Conservation (phyloP, 2,329 filamentous ascomycete genomes). For the Diaporthe citrichinensis region DNA sequence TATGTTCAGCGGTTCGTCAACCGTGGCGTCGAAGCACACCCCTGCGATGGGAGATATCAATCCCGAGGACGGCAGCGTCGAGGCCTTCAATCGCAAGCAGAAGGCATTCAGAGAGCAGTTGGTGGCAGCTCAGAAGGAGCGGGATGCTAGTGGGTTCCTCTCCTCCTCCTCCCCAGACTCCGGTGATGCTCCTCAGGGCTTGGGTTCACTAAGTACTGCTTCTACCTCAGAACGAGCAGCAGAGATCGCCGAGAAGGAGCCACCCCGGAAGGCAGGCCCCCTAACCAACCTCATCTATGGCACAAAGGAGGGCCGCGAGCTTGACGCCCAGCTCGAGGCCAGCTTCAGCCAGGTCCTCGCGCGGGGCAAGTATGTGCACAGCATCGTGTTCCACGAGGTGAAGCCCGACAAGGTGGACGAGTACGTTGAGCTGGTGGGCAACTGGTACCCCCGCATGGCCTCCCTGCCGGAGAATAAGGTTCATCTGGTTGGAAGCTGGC, state of each 20-base stretch:
- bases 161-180: slow-evolving; percentile 58
- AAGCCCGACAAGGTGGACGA: slow-evolving; percentile 96
- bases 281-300: slow-evolving; percentile 95
- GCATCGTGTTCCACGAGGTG: slow-evolving; percentile 96
- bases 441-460: slow-evolving; percentile 94
- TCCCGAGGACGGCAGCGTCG: slow-evolving; percentile 77
- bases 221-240: slow-evolving; percentile 64
- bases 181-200: slow-evolving; percentile 62
- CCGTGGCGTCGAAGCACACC: slow-evolving; percentile 60
- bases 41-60: slow-evolving; percentile 91
- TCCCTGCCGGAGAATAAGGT: slow-evolving; percentile 90
- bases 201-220: slow-evolving; percentile 73
- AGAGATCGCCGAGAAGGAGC: slow-evolving; percentile 69
- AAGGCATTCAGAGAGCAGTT: slow-evolving; percentile 88
- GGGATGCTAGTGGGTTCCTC: slow-evolving; percentile 82
- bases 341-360: slow-evolving; percentile 95
- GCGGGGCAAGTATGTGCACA: slow-evolving; percentile 97
- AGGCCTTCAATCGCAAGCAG: slow-evolving; percentile 86
- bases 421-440: slow-evolving; percentile 89
- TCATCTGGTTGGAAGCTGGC: slow-evolving; percentile 96
- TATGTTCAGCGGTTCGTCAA: slow-evolving; percentile 69
- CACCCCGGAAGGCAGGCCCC: slow-evolving; percentile 77
- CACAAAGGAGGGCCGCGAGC: slow-evolving; percentile 92
- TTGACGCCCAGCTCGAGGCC: slow-evolving; percentile 95
- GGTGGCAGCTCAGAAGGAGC: slow-evolving; percentile 81